phyloP scores from a whole-genome alignment of 2,329 filamentous ascomycete genomes.

The Pseudogymnoascus sp. region DNA sequence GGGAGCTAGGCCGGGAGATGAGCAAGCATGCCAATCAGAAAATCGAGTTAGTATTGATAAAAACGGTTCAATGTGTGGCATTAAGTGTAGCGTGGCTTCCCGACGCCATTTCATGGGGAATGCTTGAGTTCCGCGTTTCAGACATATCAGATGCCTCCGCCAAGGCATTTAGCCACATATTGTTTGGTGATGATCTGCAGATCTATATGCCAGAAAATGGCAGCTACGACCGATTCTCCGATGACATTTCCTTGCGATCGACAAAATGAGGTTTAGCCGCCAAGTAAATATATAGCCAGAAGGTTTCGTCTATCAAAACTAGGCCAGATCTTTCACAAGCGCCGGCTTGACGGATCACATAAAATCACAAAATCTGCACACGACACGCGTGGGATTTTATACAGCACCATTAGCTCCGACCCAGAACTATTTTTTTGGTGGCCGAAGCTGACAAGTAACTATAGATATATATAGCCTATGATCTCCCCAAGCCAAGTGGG shows the following conservation, averaged over 20 bases:
- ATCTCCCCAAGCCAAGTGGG: too few species aligned
- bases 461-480: too few species aligned
- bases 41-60: not conserved
- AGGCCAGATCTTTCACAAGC: not conserved
- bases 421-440: not conserved
- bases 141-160: constrained; percentile 2
- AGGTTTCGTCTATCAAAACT: not conserved
- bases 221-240: not conserved
- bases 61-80: not conserved
- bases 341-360: not conserved
- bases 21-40: not conserved
- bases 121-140: not conserved
- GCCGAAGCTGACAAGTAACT: not conserved
- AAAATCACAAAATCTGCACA: not conserved
- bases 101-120: not conserved
- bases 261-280: not conserved
- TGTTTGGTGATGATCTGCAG: not conserved
- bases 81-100: not conserved
- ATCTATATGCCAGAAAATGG: not conserved
- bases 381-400: not conserved
- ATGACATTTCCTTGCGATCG: not conserved
- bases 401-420: not conserved
- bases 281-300: not conserved
- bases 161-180: not conserved
- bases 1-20: not conserved